Evolutionary conservation across 768 basidiomycete genomes (phyloP), one percentile per base, ranked within the genome.

Genomic region (Trametes cingulata): DNA sequence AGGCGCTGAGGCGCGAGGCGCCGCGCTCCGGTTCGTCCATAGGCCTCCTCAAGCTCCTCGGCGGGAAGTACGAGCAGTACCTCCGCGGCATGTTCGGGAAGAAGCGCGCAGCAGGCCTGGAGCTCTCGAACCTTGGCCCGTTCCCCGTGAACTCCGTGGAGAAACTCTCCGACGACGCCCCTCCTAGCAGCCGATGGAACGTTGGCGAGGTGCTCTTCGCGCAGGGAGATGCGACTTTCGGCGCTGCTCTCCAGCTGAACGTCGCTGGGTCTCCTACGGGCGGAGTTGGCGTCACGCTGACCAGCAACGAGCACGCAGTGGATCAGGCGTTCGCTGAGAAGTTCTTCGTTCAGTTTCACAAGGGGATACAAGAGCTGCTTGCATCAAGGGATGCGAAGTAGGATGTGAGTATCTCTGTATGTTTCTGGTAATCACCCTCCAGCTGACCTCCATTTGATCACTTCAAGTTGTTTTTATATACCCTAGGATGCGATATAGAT

Each of bases 41-140:
- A 6, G 77, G 77, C 10, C 58, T 74, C 62, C 65, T 79, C 36
- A 71, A 70, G 46, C 75, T 67, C 52, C 60, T 79, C 20, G 69
- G 63, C 51, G 73, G 75, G 19, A 65, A 72, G 33, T 75, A 72
- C 61, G 68, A 67, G 17, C 62, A 56, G 8, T 78, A 61, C 60
- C 67, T 75, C 52, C 52, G 52, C 14, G 68, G 70, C 1, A 67
- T 66, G 55, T 50, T 75, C 8, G 75, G 75, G 12, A 68, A 65
- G 60, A 76, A 77, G 63, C 68, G 78, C 29, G 55, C 58, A 4
- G 65, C 19, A n/a, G 73, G 70, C 27, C 58, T 79, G 14, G 75
- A 75, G 63, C 47, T 79, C 15, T 79, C 78, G 24, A 80, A 80
- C 61, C 52, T 75, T 17, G 77, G 78, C 14, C 65, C 61, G 4